These are phyloP conservation scores for Penicillium carneum DNA, from an alignment of 2,329 filamentous ascomycete genomes.

Conservation along the genomic window DNA sequence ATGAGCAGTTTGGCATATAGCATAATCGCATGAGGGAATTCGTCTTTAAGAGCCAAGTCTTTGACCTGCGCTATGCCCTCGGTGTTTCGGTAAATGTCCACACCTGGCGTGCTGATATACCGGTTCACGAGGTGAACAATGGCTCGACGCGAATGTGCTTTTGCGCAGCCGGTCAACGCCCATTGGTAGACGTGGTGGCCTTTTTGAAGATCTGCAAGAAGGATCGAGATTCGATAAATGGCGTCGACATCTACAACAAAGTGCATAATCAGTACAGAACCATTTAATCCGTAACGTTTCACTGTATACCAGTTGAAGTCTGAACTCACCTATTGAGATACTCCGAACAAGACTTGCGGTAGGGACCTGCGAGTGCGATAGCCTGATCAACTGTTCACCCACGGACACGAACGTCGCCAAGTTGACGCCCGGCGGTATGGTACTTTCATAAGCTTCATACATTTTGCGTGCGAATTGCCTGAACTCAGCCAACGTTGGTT, in stretches of 20 bases:
- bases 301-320: background rate
- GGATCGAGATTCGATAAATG: constrained; percentile 36
- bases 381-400: constrained; percentile 24
- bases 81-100: constrained; percentile 13
- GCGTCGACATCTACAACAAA: constrained; percentile 34
- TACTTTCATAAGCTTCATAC: constrained; percentile 10
- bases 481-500: background rate
- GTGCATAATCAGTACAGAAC: background rate
- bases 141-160: constrained; percentile 33
- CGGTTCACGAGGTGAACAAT: constrained; percentile 25
- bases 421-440: constrained; percentile 22
- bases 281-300: background rate
- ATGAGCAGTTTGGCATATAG: constrained; percentile 41
- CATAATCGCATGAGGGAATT: constrained; percentile 41
- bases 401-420: constrained; percentile 30
- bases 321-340: constrained; percentile 33
- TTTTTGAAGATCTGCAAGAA: background rate
- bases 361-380: constrained; percentile 16
- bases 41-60: constrained; percentile 32
- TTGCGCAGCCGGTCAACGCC: constrained; percentile 32
- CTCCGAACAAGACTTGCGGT: constrained; percentile 23
- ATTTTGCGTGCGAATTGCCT: background rate
- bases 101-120: constrained; percentile 12
- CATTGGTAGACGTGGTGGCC: constrained; percentile 29
- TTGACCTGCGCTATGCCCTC: constrained; percentile 32